Evolutionary conservation across 108 stramenopile genomes (phyloP).

Genomic region (Nitzschia putrida): DNA sequence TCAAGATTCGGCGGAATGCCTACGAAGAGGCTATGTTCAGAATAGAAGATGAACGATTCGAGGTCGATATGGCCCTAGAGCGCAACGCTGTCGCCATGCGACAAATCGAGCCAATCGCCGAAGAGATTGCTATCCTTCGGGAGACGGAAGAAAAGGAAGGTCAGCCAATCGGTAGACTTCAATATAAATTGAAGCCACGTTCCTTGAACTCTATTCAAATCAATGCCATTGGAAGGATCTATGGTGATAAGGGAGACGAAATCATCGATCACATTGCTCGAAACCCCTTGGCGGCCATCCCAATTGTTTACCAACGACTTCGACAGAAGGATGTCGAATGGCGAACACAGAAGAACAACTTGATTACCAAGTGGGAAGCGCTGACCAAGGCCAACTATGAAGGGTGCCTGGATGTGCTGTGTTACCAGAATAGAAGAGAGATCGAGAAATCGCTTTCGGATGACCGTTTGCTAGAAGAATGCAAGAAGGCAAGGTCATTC

Average conservation of each 20-base stretch:
- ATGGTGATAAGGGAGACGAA: slow-evolving; percentile 85
- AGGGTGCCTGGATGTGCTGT: slow-evolving; percentile 67
- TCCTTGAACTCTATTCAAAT: slow-evolving; percentile 73
- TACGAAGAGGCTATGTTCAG: slow-evolving; percentile 81
- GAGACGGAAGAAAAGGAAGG: slow-evolving; percentile 83
- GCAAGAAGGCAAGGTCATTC: slow-evolving; percentile 56
- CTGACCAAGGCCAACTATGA: slow-evolving; percentile 59
- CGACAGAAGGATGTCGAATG: slow-evolving; percentile 96
- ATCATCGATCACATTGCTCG: slow-evolving; percentile 90
- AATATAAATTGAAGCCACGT: slow-evolving; percentile 70
- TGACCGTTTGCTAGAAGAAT: slow-evolving; percentile 69
- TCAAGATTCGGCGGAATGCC: slow-evolving; percentile 54
- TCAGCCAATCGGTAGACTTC: slow-evolving; percentile 84
- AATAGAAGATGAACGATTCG: slow-evolving; percentile 89
- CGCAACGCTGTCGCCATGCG: slow-evolving; percentile 85
- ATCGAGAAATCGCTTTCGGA: slow-evolving; percentile 58
- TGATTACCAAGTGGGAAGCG: slow-evolving; percentile 65
- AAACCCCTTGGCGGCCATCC: slow-evolving; percentile 92
- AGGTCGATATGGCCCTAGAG: slow-evolving; percentile 99
- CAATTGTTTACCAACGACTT: slow-evolving; percentile 92
- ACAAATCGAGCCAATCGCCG: slow-evolving; percentile 88
- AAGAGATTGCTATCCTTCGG: slow-evolving; percentile 80
- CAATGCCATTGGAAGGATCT: slow-evolving; percentile 81
- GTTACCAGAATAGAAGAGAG: slow-evolving; percentile 55
- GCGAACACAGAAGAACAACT: slow-evolving; percentile 72